These are phyloP conservation scores for Trichophyton benhamiae DNA, from an alignment of 2,329 filamentous ascomycete genomes.

Conservation along the genomic window DNA sequence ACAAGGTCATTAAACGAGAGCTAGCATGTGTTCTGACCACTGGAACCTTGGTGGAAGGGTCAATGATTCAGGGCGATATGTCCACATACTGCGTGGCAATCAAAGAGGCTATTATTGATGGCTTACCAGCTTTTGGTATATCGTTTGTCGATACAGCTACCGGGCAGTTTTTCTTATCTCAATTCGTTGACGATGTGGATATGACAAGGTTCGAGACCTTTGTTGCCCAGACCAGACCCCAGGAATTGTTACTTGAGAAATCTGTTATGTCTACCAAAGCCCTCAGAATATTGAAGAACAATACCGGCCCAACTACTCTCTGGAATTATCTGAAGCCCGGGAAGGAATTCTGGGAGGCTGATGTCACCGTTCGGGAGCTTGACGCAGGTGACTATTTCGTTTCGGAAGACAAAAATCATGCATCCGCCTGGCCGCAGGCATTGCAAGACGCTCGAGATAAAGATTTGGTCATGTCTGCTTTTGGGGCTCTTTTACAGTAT, in stretches of 20 bases:
- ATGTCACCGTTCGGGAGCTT: conserved; percentile 69
- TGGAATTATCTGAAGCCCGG: conserved; percentile 87
- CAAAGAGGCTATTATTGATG: conserved; percentile 62
- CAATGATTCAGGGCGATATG: conserved; percentile 97
- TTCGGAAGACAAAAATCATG: conserved; percentile 42
- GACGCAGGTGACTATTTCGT: conserved; percentile 69
- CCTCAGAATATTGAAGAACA: conserved; percentile 88
- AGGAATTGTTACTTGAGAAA: conserved; percentile 83
- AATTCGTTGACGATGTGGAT: conserved; percentile 83
- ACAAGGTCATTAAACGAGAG: conserved; percentile 88
- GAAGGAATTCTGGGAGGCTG: conserved; percentile 83
- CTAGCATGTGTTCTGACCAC: conserved; percentile 81
- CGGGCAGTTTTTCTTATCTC: conserved; percentile 84
- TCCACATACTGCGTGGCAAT: conserved; percentile 92
- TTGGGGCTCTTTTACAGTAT: conserved; percentile 81
- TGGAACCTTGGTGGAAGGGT: conserved; percentile 85
- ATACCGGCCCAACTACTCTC: conserved; percentile 79
- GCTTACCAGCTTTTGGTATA: conserved; percentile 73
- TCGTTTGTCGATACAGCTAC: conserved; percentile 93
- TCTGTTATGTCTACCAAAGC: conserved; percentile 76
- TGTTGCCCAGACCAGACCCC: conserved; percentile 78
- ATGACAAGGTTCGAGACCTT: conserved; percentile 96
- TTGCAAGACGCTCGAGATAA: conserved; percentile 63
- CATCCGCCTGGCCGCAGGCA: conserved; percentile 64
- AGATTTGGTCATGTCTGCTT: conserved; percentile 75